Base-by-base conservation (phyloP, 192 early-diverging fungal species). In the Glomus cerebriforme region DNA sequence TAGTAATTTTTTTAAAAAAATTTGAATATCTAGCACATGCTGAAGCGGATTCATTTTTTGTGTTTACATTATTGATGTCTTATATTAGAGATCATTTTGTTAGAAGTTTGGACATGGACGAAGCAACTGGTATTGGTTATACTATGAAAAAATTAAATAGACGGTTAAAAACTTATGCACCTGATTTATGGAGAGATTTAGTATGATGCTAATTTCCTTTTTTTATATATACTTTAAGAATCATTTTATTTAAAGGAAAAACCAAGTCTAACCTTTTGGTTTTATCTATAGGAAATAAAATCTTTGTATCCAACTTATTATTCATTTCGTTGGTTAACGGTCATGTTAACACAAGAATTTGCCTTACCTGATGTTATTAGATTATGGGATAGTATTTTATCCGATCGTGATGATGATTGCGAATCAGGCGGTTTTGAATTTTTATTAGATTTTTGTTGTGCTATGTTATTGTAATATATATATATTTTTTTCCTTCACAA, bases 21-120 rank as follows among this genome's bases (percentile, higher is more conserved):
- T 32, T 31, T 65, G 17, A 65, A 64, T 35, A 37, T 70, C 27
- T 79, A 86, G 91, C 90, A 6, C 90, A 94, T 72, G 92, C 90
- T 24, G 94, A 96, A 81, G 93, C 95, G 10, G 93, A 95, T 78
- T 82, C 91, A 0, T 96, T 96, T 77, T 94, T 90, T 83, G 60
- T 92, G 35, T 93, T 96, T 80, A 90, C 89, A n/a, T 79, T 82
- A 0, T 77, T 92, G 4, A 90, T 95, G 91, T 78, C 89, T 6
- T 88, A 91, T 73, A 88, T 93, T 22, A 79, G 92, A n/a, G 95
- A 96, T 75, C 90, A 94, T 78, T 96, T 96, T 85, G 90, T 93
- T 8, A 80, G 93, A 13, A 89, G 89, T 2, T 66, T 96, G 71
- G 95, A 95, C 81, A 80, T 84, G 45, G 88, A 87, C 78, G 79